Evolutionary conservation across 768 basidiomycete genomes (phyloP), one percentile per base, ranked within the genome.

Genomic region (Russula sp.): DNA sequence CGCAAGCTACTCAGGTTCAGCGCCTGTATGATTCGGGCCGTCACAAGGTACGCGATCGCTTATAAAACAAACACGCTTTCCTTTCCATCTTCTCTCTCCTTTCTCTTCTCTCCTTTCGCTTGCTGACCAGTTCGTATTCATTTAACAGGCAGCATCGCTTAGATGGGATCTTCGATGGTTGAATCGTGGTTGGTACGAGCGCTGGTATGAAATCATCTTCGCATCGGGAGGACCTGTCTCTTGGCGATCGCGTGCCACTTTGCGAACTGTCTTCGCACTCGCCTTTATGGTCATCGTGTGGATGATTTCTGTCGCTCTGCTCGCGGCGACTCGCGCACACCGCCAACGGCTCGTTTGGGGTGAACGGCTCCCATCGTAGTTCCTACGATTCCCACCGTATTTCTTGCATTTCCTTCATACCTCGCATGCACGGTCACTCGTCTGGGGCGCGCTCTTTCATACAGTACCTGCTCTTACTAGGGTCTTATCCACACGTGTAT

Each of bases 291-390:
- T 88, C 66, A 68, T 86, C 50, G 73, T 79, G 22, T 86, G 84
- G 71, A 74, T 80, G 45, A 73, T 79, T 29, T 86, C 80, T 80
- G 79, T 85, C 35, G 81, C 83, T 0, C 69, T 87, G 20, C 76
- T 77, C 25, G 89, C 88, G 35, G 88, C 82, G 29, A 86, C 87
- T 62, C 78, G 84, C 41, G 89, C 88, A 22, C 86, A 91, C 70
- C 78, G 85, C 66, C 83, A 88, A 67, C 76, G 87, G 45, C 80
- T 89, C 22, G 82, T 91, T 14, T 91, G 88, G 87, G 89, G 89
- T 54, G 87, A 88, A 68, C 81, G 83, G 55, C 76, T 91, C 59
- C 86, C 90, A 80, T 87, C 84, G 48, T 90, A 72, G 78, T 41
- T 29, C 25, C 25, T 29, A 29, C 25, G 25, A 29, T 10, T 14